A percentile compares a stretch with the other conserved stretches of the same genome.
Evolutionary conservation across 192 early-diverging fungal genomes (phyloP).

Genomic region (Lobosporangium transversale): DNA sequence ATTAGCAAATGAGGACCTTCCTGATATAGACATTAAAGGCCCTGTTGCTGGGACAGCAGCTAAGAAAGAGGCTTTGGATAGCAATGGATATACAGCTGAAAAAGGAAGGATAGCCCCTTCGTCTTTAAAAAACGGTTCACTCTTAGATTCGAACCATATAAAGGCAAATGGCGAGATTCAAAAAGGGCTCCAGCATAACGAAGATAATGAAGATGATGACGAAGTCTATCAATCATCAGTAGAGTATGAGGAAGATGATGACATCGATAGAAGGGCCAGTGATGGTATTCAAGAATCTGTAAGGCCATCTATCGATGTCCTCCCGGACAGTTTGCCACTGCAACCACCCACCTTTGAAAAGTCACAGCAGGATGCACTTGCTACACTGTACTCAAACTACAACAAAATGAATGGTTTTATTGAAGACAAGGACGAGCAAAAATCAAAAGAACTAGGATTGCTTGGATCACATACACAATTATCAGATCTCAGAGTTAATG

Average conservation of each 20-base stretch:
- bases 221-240: conserved; percentile 46
- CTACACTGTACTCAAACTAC: background rate
- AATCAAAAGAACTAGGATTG: background rate
- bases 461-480: background rate
- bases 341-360: background rate
- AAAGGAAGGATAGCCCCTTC: conserved; percentile 9
- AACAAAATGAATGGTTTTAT: conserved; percentile 12
- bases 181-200: background rate
- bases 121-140: background rate
- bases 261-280: conserved; percentile 4
- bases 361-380: background rate
- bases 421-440: conserved; percentile 38
- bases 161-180: too few species aligned
- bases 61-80: conserved; percentile 35
- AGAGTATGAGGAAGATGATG: conserved; percentile 33
- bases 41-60: conserved; percentile 20
- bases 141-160: background rate
- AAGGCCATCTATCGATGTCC: too few species aligned
- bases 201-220: conserved; percentile 14
- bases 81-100: conserved; percentile 24
- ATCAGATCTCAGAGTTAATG: background rate
- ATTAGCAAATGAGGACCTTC: conserved; percentile 23
- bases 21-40: conserved; percentile 4
- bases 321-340: too few species aligned
- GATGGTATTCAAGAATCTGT: too few species aligned